phyloP scores from a whole-genome alignment of 1,139 yeast genomes.

The Kodamaea ohmeri region DNA sequence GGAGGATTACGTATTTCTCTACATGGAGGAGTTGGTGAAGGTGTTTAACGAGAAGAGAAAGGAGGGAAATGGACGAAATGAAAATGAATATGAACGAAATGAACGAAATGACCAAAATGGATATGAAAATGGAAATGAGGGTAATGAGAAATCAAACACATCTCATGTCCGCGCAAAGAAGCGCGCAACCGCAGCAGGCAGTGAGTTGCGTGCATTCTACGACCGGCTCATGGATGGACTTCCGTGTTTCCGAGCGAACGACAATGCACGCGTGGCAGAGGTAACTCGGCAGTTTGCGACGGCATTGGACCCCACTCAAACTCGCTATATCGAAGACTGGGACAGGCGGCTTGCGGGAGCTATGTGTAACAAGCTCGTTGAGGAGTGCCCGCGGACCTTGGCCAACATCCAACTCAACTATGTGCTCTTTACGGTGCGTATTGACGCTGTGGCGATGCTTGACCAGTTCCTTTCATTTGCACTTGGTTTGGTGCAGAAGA shows the following conservation, averaged over 20 bases:
- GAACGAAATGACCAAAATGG: too few relatives aligned
- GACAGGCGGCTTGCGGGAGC: conserved; percentile 24
- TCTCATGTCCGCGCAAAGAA: too few relatives aligned
- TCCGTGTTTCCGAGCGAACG: conserved; percentile 8
- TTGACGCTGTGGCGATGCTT: conserved; percentile 28
- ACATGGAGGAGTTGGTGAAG: conserved; percentile 13
- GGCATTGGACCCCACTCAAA: conserved; percentile 6
- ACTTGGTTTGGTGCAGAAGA: conserved; percentile 9
- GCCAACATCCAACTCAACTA: conserved; percentile 39
- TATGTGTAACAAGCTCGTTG: conserved; percentile 25
- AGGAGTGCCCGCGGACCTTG: conserved; percentile 27
- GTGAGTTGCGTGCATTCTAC: conserved; percentile 7
- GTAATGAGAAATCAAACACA: too few relatives aligned
- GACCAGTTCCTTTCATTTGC: conserved; percentile 16
- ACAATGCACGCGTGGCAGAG: conserved; percentile 9
- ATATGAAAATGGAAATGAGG: too few relatives aligned
- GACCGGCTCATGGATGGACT: conserved; percentile 8
- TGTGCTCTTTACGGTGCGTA: conserved; percentile 30
- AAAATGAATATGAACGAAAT: too few relatives aligned
- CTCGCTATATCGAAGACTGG: conserved; percentile 24
- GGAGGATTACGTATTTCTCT: conserved; percentile 20
- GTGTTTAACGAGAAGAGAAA: conserved; percentile 11
- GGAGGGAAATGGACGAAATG: too few relatives aligned
- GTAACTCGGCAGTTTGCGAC: conserved; percentile 1
- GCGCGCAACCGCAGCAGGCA: conserved; percentile 12